phyloP scores from a whole-genome alignment of 345 rosid species.

The Syzygium grande region DNA sequence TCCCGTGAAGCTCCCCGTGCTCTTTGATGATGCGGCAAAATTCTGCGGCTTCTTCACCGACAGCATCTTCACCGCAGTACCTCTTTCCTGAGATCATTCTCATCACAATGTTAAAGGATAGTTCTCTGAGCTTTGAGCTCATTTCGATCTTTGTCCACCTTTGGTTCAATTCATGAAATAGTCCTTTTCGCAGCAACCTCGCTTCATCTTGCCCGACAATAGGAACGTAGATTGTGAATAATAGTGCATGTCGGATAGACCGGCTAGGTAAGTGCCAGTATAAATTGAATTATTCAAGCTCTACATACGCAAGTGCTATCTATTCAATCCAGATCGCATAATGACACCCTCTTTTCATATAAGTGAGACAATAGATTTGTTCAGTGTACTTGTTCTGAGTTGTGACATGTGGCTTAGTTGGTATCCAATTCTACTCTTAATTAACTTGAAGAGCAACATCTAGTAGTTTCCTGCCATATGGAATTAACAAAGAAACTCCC shows the following conservation, averaged over 20 bases:
- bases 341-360: not conserved
- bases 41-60: not conserved
- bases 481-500: not conserved
- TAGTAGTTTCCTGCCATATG: not conserved
- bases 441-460: not conserved
- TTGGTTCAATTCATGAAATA: not conserved
- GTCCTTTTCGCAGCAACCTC: not conserved
- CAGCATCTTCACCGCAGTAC: not conserved
- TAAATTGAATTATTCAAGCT: not conserved
- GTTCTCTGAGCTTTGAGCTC: not conserved
- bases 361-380: not conserved
- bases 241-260: not conserved
- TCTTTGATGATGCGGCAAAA: not conserved
- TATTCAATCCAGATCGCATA: too few relatives aligned
- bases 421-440: not conserved
- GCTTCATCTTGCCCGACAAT: not conserved
- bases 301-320: not conserved
- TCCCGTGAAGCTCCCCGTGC: not conserved
- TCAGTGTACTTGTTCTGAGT: not conserved
- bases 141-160: not conserved
- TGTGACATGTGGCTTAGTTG: not conserved
- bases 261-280: not conserved
- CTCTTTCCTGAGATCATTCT: slow-evolving; percentile 1
- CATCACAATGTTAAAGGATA: not conserved
- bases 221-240: not conserved